Conservation (phyloP, 1,284 basidiomycete genomes). For the Cutaneotrichosporon arboriforme region DNA sequence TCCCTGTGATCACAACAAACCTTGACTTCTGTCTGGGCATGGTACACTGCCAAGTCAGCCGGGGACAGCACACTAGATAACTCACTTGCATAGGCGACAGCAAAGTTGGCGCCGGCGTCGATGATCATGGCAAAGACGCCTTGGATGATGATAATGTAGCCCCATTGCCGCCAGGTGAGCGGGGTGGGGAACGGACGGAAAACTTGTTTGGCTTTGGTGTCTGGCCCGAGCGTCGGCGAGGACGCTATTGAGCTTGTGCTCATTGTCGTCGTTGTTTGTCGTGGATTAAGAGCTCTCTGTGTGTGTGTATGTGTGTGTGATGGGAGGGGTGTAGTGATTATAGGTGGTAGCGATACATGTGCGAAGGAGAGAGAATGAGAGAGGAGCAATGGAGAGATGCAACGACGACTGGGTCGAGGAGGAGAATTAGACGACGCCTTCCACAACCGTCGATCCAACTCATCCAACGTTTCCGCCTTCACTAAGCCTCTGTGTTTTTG, state of each 20-base stretch:
- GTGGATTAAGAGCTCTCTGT: not conserved
- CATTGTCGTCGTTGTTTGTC: too few species aligned
- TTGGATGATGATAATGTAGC: constrained; percentile 42
- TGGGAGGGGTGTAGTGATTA: not conserved
- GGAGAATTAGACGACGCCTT: too few species aligned
- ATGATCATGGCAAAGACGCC: constrained; percentile 28
- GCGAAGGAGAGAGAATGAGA: too few species aligned
- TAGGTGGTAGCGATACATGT: too few species aligned
- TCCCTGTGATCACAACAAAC: constrained; percentile 10
- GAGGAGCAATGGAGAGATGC: too few species aligned
- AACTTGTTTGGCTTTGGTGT: constrained; percentile 15
- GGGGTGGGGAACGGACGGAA: constrained; percentile 46
- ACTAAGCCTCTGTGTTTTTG: too few species aligned
- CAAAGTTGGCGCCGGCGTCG: constrained; percentile 47
- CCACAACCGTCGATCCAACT: too few species aligned
- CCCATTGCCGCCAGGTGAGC: constrained; percentile 36
- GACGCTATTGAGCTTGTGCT: constrained; percentile 10
- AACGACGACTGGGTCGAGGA: too few species aligned
- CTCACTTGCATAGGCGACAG: constrained; percentile 45
- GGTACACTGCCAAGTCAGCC: constrained; percentile 33
- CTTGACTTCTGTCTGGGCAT: constrained; percentile 26
- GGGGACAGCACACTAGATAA: not conserved
- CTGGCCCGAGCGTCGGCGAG: constrained; percentile 3
- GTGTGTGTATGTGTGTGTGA: not conserved
- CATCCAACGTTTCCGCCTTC: too few species aligned